Evolutionary conservation across 164 flowering plant species (phyloP).

Genomic region (Tetrastigma voinierianum): DNA sequence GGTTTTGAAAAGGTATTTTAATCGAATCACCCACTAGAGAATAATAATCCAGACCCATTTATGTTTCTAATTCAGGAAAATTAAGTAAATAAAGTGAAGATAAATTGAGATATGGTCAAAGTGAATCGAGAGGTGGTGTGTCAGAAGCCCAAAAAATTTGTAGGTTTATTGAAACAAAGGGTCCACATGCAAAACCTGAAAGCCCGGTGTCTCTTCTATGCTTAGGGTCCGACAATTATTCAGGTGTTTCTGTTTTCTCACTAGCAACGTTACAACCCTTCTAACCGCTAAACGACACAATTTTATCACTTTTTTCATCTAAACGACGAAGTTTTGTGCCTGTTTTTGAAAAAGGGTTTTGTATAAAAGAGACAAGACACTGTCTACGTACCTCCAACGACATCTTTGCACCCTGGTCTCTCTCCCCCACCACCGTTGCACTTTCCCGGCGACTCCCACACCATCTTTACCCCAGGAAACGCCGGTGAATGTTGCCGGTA

Average conservation of each 20-base stretch:
- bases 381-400: constrained; percentile 33
- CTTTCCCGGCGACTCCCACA: constrained; percentile 43
- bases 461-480: constrained; percentile 27
- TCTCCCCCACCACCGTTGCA: constrained; percentile 24
- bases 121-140: too few species aligned
- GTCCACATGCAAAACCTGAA: constrained; percentile 3
- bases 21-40: too few species aligned
- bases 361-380: background rate
- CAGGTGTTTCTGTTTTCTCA: too few species aligned
- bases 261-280: too few species aligned
- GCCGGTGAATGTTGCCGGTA: constrained; percentile 46
- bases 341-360: background rate
- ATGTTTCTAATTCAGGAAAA: too few species aligned
- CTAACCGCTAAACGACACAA: too few species aligned
- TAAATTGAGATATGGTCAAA: too few species aligned
- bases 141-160: too few species aligned
- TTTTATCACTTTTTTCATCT: background rate
- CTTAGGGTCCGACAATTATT: background rate
- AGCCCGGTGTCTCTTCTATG: background rate
- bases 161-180: background rate
- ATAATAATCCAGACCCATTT: too few species aligned
- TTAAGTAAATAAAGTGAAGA: constrained; percentile 5
- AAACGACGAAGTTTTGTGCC: background rate
- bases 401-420: constrained; percentile 30
- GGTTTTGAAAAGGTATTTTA: too few species aligned